phyloP scores from a whole-genome alignment of 169 alveolate genomes.

The Babesia bovis region DNA sequence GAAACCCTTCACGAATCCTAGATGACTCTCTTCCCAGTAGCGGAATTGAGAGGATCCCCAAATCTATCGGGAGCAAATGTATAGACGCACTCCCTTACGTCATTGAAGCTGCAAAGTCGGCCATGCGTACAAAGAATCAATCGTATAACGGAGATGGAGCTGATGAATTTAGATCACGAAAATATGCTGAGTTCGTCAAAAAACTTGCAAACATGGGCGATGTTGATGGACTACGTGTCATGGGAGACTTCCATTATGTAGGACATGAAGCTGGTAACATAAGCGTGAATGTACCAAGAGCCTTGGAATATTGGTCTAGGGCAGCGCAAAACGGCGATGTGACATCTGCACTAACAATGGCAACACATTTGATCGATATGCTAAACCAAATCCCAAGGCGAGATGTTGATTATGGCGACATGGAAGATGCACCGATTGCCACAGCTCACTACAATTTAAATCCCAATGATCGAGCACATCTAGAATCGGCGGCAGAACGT shows the following conservation, averaged over 20 bases:
- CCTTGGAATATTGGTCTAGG: constrained; percentile 79
- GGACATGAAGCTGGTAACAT: constrained; percentile 79
- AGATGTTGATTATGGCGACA: neutral
- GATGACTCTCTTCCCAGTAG: constrained; percentile 55
- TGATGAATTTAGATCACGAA: constrained; percentile 59
- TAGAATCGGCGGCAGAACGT: constrained; percentile 55
- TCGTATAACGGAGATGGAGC: constrained; percentile 31
- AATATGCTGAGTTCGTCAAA: constrained; percentile 75
- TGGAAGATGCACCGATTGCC: neutral
- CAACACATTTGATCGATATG: constrained; percentile 61
- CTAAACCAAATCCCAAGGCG: constrained; percentile 62
- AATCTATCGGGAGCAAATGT: constrained; percentile 47
- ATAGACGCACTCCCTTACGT: constrained; percentile 63
- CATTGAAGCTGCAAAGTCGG: constrained; percentile 60
- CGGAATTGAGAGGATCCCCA: constrained; percentile 58
- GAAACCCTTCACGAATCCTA: constrained; percentile 57
- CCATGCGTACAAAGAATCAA: constrained; percentile 29
- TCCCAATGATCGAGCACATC: neutral
- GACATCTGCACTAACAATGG: constrained; percentile 83
- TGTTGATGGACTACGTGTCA: constrained; percentile 78
- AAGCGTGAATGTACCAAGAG: constrained; percentile 73
- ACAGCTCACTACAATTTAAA: constrained; percentile 1
- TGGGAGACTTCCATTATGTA: constrained; percentile 81
- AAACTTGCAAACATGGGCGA: constrained; percentile 76
- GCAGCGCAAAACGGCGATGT: constrained; percentile 87